These are phyloP conservation scores for Przewalskia tangutica DNA, from an alignment of 257 asterid species.

Conservation along the genomic window DNA sequence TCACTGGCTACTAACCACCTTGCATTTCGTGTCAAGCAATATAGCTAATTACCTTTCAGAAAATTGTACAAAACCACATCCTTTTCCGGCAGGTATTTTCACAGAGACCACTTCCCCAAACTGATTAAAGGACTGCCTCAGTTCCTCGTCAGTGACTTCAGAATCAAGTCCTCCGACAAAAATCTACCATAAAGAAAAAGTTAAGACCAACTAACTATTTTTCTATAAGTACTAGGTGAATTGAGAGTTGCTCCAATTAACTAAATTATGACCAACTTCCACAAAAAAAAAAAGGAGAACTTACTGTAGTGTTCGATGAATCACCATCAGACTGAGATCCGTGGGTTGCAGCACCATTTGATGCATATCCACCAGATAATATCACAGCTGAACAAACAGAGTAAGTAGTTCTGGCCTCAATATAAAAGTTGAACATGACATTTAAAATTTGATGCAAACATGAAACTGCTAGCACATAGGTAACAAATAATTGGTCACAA, in stretches of 20 bases:
- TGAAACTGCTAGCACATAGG: neutral
- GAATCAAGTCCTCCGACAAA: slow-evolving; percentile 71
- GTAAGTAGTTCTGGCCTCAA: neutral
- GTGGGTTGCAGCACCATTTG: slow-evolving; percentile 50
- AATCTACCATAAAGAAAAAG: slow-evolving; percentile 17
- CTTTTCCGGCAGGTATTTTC: slow-evolving; percentile 90
- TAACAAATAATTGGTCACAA: neutral
- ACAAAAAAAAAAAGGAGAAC: slow-evolving; percentile 24
- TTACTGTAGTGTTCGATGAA: slow-evolving; percentile 85
- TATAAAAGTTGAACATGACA: neutral
- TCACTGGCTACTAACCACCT: neutral
- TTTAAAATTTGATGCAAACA: neutral
- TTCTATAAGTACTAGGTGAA: neutral
- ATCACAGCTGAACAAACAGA: slow-evolving; percentile 44
- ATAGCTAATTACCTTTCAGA: slow-evolving; percentile 45
- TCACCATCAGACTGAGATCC: slow-evolving; percentile 54
- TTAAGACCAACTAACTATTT: neutral
- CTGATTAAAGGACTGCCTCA: slow-evolving; percentile 60
- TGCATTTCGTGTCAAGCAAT: neutral
- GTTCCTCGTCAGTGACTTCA: slow-evolving; percentile 84
- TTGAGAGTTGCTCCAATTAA: no score
- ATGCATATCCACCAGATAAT: slow-evolving; percentile 70
- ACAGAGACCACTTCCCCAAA: slow-evolving; percentile 88
- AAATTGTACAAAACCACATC: slow-evolving; percentile 95
- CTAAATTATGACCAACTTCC: neutral